Base-by-base conservation (phyloP, 2,329 filamentous ascomycete genomes). In the Botrytis byssoidea region DNA sequence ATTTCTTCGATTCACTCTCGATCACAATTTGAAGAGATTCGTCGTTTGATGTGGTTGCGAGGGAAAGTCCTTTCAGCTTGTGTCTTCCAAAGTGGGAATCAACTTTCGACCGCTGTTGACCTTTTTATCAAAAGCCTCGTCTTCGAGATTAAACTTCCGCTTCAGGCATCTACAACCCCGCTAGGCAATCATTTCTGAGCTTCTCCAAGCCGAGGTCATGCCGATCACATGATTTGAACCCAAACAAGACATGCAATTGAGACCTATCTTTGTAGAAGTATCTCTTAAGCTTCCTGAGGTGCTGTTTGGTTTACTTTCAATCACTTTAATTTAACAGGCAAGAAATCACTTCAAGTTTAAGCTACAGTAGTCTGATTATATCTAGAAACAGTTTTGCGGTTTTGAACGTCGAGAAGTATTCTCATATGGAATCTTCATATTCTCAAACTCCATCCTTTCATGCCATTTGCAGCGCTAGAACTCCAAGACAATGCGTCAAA, bases 61-160 rank as follows among this genome's bases (percentile, higher is more conserved):
- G 37, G 25, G 25, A 51, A 48, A 14, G 16, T 10, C 12, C 14
- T 71, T 55, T 51, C 40, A 69, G n/a, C 25, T 68, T 48, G 65
- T 60, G 40, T 64, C 25, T 63, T 29, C 32, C 37, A 71, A 64
- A 22, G 22, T 70, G 10, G 40, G 40, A 63, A n/a, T 40, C 9
- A 42, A 18, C 20, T 42, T 44, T 70, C 48, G n/a, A 44, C 20
- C 7, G 37, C 55, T 46, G 40, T 70, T 70, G 55, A 70, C 51
- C 51, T 70, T 70, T 61, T 70, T 70, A 68, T 68, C 63, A 68
- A 60, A 68, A 72, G 63, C 63, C 71, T 72, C 71, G 71, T 69
- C 71, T 72, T 57, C 51, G 63, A 69, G 63, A 68, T 72, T 72
- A 48, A 72, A 60, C 71, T 72, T 68, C 48, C 51, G 25, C 64